A percentile compares a stretch with the other conserved stretches of the same genome.
phyloP scores from a whole-genome alignment of 331 rosid species.

The Quercus tomentella region DNA sequence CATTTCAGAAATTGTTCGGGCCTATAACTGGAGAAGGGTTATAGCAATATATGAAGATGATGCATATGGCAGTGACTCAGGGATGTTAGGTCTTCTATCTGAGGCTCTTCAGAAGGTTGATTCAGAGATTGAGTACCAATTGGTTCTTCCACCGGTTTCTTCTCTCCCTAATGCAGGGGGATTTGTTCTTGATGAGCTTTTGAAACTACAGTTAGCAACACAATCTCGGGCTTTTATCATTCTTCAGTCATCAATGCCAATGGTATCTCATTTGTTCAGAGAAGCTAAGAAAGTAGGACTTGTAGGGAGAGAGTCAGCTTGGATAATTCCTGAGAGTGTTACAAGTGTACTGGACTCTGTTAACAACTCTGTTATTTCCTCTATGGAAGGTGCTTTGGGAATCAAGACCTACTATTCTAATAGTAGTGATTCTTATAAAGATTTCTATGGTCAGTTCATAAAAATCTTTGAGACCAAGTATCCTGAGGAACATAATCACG shows the following conservation, averaged over 20 bases:
- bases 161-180: slow-evolving; percentile 31
- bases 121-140: slow-evolving; percentile 37
- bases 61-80: slow-evolving; percentile 39
- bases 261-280: slow-evolving; percentile 42
- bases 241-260: slow-evolving; percentile 52
- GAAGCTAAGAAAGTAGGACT: slow-evolving; percentile 48
- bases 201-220: slow-evolving; percentile 13
- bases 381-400: slow-evolving; percentile 60
- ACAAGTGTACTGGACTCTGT: slow-evolving; percentile 36
- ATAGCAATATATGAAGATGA: slow-evolving; percentile 61
- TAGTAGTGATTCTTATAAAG: slow-evolving; percentile 16
- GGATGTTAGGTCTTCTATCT: slow-evolving; percentile 39
- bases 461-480: slow-evolving; percentile 9
- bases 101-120: slow-evolving; percentile 47
- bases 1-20: slow-evolving; percentile 46
- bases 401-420: slow-evolving; percentile 41
- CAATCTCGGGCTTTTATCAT: slow-evolving; percentile 60
- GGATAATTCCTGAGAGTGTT: slow-evolving; percentile 54
- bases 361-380: slow-evolving; percentile 30
- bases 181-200: slow-evolving; percentile 24
- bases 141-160: slow-evolving; percentile 54
- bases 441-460: slow-evolving; percentile 30
- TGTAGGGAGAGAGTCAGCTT: slow-evolving; percentile 44
- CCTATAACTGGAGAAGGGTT: slow-evolving; percentile 48
- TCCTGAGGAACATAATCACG: slow-evolving; percentile 33